A percentile compares a stretch with the other conserved stretches of the same genome.
phyloP scores from a whole-genome alignment of 2,329 filamentous ascomycete genomes.

The Ramularia endophylla region DNA sequence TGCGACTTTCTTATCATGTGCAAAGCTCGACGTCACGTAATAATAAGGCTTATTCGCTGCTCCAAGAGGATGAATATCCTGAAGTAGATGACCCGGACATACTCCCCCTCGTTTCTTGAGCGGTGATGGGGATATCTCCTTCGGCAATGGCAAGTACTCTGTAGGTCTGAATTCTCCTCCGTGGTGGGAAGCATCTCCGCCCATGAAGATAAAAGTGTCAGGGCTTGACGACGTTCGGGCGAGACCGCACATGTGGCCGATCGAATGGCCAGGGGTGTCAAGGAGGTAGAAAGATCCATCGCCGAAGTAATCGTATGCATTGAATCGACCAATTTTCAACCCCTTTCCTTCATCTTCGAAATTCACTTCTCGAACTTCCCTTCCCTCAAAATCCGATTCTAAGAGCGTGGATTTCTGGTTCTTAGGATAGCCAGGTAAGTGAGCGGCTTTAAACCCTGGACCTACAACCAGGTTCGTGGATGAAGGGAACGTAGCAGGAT shows the following conservation, averaged over 20 bases:
- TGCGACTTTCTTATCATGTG: slow-evolving; percentile 31
- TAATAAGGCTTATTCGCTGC: slow-evolving; percentile 33
- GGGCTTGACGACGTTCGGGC: slow-evolving; percentile 36
- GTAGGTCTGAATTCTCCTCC: slow-evolving; percentile 37
- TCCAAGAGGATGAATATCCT: slow-evolving; percentile 34
- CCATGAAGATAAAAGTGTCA: slow-evolving; percentile 46
- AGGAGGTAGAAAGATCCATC: slow-evolving; percentile 54
- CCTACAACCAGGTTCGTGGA: slow-evolving; percentile 43
- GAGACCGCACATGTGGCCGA: slow-evolving; percentile 47
- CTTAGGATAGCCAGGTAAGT: slow-evolving; percentile 42
- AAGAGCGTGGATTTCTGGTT: slow-evolving; percentile 34
- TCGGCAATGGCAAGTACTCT: slow-evolving; percentile 36
- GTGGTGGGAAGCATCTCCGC: slow-evolving; percentile 40
- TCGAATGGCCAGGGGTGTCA: slow-evolving; percentile 47
- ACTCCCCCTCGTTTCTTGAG: slow-evolving; percentile 18
- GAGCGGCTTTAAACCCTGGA: slow-evolving; percentile 40
- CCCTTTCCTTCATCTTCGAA: slow-evolving; percentile 31
- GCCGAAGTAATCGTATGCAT: slow-evolving; percentile 49
- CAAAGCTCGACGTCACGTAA: slow-evolving; percentile 28
- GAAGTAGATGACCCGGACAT: slow-evolving; percentile 40
- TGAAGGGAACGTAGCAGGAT: slow-evolving; percentile 39
- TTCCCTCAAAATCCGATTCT: slow-evolving; percentile 37
- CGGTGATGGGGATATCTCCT: slow-evolving; percentile 23
- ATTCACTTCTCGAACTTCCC: slow-evolving; percentile 33
- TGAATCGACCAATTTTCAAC: slow-evolving; percentile 42